A percentile compares a stretch with the other conserved stretches of the same genome.
Evolutionary conservation across 192 early-diverging fungal genomes (phyloP).

Genomic region (Backusella psychrophila): DNA sequence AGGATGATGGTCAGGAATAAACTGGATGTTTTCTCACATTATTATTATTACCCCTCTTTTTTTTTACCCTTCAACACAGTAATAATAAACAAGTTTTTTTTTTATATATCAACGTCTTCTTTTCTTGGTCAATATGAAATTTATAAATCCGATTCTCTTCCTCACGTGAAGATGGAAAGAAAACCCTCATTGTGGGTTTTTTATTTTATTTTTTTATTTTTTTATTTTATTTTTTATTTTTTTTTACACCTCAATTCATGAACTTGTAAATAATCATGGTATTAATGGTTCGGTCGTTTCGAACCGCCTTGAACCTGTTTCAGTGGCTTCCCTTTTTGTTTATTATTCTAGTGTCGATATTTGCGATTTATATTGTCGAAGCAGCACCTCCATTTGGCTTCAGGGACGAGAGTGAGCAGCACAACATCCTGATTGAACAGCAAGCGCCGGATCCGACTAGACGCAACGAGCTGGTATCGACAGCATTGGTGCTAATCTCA

Average conservation of each 20-base stretch:
- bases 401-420: not conserved
- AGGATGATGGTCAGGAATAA: not conserved
- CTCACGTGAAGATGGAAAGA: not conserved
- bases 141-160: not conserved
- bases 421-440: not conserved
- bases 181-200: not conserved
- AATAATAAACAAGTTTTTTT: no score
- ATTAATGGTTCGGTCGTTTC: conserved; percentile 14
- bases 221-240: not conserved
- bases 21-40: no score
- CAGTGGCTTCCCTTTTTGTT: not conserved
- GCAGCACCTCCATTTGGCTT: not conserved
- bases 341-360: conserved; percentile 5
- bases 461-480: not conserved
- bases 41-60: no score
- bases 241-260: not conserved
- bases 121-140: not conserved
- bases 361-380: conserved; percentile 10
- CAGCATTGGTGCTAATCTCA: conserved; percentile 55
- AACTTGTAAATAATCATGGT: not conserved
- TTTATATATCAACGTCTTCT: no score
- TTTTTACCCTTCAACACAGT: no score
- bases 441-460: not conserved
- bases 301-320: not conserved
- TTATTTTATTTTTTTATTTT: not conserved